These are phyloP conservation scores for Phoma sp. DNA, from an alignment of 2,329 filamentous ascomycete species.

Conservation along the genomic window DNA sequence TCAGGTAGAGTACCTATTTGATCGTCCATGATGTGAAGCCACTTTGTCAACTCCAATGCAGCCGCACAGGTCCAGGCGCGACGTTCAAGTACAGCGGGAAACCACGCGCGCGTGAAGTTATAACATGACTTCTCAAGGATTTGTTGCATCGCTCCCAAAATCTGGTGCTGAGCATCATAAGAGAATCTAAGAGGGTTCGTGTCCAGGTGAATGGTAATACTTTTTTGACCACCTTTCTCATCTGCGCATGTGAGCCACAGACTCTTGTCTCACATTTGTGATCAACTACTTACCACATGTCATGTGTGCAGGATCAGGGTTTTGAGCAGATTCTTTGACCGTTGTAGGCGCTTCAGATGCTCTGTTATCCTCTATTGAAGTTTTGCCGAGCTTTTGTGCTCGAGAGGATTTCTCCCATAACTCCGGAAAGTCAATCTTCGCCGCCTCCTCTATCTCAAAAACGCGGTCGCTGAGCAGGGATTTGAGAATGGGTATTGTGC, in stretches of 20 bases:
- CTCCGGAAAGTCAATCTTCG: neutral
- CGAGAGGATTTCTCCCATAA: neutral
- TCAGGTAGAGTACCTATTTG: neutral
- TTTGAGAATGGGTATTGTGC: neutral
- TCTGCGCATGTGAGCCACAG: no score
- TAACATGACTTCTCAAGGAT: slow-evolving; percentile 4
- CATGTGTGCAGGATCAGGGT: no score
- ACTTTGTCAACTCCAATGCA: slow-evolving; percentile 7
- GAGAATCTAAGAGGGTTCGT: neutral
- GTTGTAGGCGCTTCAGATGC: no score
- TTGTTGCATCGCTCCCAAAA: neutral
- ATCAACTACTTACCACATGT: no score
- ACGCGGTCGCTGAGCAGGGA: slow-evolving; percentile 4
- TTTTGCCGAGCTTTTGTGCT: no score
- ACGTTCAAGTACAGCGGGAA: neutral
- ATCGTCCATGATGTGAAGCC: neutral
- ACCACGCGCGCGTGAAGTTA: neutral
- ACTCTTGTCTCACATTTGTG: no score
- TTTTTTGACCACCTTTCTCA: no score
- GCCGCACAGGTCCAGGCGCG: slow-evolving; percentile 3
- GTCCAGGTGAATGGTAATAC: neutral
- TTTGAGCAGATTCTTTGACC: no score
- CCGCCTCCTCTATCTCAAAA: neutral
- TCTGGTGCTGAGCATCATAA: neutral
- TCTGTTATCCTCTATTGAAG: no score